These are phyloP conservation scores for Plantago lanceolata DNA, from an alignment of 305 asterid species.

Conservation along the genomic window DNA sequence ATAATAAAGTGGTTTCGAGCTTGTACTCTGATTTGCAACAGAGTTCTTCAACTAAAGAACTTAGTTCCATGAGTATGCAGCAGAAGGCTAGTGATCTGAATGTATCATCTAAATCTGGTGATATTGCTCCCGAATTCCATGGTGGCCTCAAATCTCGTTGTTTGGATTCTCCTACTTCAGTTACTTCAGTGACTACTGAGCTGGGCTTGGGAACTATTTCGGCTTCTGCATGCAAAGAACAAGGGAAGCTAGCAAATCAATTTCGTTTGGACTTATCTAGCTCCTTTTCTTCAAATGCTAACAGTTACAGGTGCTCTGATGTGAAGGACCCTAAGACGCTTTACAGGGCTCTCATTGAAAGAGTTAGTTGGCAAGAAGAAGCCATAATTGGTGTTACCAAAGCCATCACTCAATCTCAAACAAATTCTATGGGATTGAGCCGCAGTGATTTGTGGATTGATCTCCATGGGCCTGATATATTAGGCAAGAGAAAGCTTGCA, in stretches of 20 bases:
- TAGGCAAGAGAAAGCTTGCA: slow-evolving; percentile 63
- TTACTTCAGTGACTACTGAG: slow-evolving; percentile 56
- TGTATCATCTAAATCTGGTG: slow-evolving; percentile 27
- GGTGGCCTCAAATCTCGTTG: slow-evolving; percentile 15
- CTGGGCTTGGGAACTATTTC: slow-evolving; percentile 41
- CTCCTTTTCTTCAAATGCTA: slow-evolving; percentile 17
- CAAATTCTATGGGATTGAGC: slow-evolving; percentile 20
- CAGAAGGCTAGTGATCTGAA: slow-evolving; percentile 28
- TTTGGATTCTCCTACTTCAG: slow-evolving; percentile 39
- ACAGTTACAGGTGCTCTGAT: slow-evolving; percentile 22
- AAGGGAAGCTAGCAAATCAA: slow-evolving; percentile 9
- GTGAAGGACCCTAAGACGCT: slow-evolving; percentile 49
- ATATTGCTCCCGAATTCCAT: slow-evolving; percentile 24
- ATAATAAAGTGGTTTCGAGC: slow-evolving; percentile 32
- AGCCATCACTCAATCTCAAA: slow-evolving; percentile 36
- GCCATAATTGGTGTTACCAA: slow-evolving; percentile 47
- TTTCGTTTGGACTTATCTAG: slow-evolving; percentile 18
- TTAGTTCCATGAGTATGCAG: slow-evolving; percentile 30
- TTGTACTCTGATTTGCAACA: slow-evolving; percentile 31
- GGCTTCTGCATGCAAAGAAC: slow-evolving; percentile 29
- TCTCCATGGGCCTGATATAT: slow-evolving; percentile 55
- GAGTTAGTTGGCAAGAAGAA: slow-evolving; percentile 61
- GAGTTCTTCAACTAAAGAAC: slow-evolving; percentile 31
- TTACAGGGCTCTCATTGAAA: slow-evolving; percentile 42
- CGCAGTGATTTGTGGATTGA: slow-evolving; percentile 62